Percentiles rank a stretch among this genome's conserved stretches.
These are phyloP conservation scores for Gossypium laxum DNA, from an alignment of 441 rosid species.

Conservation along the genomic window DNA sequence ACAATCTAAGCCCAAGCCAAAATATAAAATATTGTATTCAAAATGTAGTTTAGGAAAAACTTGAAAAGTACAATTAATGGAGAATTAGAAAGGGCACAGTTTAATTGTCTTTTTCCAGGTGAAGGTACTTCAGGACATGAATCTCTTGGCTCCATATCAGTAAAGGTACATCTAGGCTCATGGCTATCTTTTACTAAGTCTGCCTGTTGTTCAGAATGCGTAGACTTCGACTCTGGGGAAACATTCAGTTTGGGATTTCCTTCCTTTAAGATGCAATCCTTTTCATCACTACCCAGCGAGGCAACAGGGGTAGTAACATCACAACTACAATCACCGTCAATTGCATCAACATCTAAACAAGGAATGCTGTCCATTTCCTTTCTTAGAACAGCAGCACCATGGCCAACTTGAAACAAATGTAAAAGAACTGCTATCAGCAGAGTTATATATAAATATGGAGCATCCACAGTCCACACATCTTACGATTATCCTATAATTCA, in stretches of 20 bases:
- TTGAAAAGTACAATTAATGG: constrained; percentile 41
- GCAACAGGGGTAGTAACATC: constrained; percentile 22
- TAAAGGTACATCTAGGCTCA: constrained; percentile 29
- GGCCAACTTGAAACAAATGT: constrained; percentile 32
- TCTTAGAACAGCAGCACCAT: constrained; percentile 26
- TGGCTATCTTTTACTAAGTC: constrained; percentile 20
- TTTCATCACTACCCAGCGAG: constrained; percentile 12
- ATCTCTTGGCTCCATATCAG: constrained; percentile 26
- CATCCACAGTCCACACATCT: not conserved
- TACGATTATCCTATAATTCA: not conserved
- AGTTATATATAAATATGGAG: not conserved
- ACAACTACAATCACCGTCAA: constrained; percentile 26
- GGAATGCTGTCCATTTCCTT: constrained; percentile 22
- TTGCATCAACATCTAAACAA: constrained; percentile 32
- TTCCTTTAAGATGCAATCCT: constrained; percentile 21
- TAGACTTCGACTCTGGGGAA: constrained; percentile 23
- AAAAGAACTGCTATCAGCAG: constrained; percentile 2
- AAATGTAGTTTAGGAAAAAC: constrained; percentile 13
- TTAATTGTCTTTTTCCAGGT: constrained; percentile 30
- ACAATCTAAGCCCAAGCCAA: constrained; percentile 13
- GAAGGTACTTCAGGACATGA: constrained; percentile 30
- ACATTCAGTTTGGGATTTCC: constrained; percentile 21
- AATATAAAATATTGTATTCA: constrained; percentile 7
- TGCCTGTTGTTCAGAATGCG: constrained; percentile 21
- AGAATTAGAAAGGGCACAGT: constrained; percentile 31